Percentiles rank a stretch among this genome's conserved stretches.
Conservation (phyloP, 805 yeast species). For the Metschnikowia arizonensis region DNA sequence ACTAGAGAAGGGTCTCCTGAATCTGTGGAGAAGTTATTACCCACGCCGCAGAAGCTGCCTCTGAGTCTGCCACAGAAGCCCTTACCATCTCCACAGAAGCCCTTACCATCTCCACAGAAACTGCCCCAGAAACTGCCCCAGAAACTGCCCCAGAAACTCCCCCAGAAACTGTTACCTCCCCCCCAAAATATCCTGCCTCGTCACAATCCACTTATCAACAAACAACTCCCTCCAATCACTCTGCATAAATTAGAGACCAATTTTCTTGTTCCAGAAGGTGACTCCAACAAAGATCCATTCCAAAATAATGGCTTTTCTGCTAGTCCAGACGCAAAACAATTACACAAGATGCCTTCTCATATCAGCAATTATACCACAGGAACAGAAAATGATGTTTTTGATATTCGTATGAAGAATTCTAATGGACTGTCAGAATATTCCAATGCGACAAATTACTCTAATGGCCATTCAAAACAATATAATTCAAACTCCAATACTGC, state of each 20-base stretch:
- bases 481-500: slow-evolving; percentile 16
- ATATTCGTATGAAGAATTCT: slow-evolving; percentile 11
- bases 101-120: background rate
- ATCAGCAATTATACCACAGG: slow-evolving; percentile 14
- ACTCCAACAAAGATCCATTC: too few species aligned
- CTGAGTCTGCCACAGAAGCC: background rate
- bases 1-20: too few species aligned
- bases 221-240: slow-evolving; percentile 12
- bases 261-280: background rate
- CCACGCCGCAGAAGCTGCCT: too few species aligned
- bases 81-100: background rate
- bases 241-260: background rate
- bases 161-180: background rate
- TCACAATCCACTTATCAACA: slow-evolving; percentile 6
- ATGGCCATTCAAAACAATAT: background rate
- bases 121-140: background rate
- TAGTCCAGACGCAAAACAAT: background rate
- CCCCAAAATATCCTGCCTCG: too few species aligned
- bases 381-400: slow-evolving; percentile 17
- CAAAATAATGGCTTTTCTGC: too few species aligned
- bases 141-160: too few species aligned
- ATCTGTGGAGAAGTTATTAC: too few species aligned
- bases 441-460: slow-evolving; percentile 34
- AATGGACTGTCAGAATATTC: slow-evolving; percentile 29
- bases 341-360: slow-evolving; percentile 17